Evolutionary conservation across 345 rosid genomes (phyloP).

Genomic region (Durio zibethinus): DNA sequence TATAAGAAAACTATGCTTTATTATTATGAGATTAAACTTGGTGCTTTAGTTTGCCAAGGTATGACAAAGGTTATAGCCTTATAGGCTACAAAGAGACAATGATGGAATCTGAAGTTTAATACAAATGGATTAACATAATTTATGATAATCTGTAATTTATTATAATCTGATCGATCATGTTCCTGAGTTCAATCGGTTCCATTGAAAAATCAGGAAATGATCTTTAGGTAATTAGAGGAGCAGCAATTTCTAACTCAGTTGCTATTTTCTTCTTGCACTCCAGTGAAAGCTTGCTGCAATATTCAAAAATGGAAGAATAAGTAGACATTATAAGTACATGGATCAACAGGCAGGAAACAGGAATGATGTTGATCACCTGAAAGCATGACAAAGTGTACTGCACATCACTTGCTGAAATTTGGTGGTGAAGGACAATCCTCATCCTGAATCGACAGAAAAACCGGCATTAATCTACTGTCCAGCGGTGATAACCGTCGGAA

Average conservation of each 20-base stretch:
- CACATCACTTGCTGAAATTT: conserved; percentile 72
- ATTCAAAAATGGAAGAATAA: conserved; percentile 3
- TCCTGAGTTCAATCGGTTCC: neutral
- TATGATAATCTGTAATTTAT: neutral
- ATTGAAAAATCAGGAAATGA: neutral
- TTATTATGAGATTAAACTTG: neutral
- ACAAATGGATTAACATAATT: neutral
- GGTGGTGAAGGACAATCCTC: conserved; percentile 81
- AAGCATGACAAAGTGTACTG: conserved; percentile 62
- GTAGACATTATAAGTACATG: neutral
- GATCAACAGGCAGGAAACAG: neutral
- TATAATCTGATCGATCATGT: neutral
- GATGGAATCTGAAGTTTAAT: neutral
- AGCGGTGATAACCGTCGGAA: neutral
- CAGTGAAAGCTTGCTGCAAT: conserved; percentile 44
- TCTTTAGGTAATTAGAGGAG: no score
- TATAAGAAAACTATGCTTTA: neutral
- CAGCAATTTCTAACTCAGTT: conserved; percentile 6
- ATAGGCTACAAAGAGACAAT: neutral
- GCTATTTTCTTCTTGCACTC: conserved; percentile 35
- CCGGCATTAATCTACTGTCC: neutral
- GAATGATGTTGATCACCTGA: conserved; percentile 38
- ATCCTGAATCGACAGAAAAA: conserved; percentile 38
- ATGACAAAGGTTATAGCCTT: neutral
- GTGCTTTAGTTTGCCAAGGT: neutral